phyloP scores from a whole-genome alignment of 1,139 yeast species.

The Yarrowia galli region DNA sequence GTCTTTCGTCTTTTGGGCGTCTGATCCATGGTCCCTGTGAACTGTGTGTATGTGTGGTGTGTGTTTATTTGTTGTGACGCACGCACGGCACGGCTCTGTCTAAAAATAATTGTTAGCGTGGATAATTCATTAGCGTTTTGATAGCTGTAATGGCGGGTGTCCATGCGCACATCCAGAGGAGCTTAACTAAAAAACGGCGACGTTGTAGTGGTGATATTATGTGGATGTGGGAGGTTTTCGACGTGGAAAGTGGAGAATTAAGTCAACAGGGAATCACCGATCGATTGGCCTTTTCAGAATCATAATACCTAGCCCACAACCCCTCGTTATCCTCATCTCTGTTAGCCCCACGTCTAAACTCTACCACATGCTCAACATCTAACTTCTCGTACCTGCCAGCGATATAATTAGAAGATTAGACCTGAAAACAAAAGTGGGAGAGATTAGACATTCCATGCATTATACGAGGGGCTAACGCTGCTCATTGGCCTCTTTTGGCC shows the following conservation, averaged over 20 bases:
- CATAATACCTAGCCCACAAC: not conserved
- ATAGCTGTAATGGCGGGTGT: conserved; percentile 19
- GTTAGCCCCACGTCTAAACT: not conserved
- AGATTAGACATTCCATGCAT: conserved; percentile 24
- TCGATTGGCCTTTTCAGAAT: not conserved
- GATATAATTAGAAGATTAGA: conserved; percentile 21
- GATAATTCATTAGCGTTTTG: not conserved
- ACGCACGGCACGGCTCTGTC: conserved; percentile 15
- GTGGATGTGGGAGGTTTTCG: too few relatives aligned
- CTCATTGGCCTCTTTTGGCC: not conserved
- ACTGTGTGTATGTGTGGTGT: not conserved
- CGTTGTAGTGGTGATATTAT: not conserved
- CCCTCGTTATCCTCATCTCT: not conserved
- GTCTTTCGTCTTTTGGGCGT: conserved; percentile 20
- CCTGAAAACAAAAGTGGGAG: not conserved
- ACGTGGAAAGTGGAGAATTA: too few relatives aligned
- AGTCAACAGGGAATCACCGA: too few relatives aligned
- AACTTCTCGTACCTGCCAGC: not conserved
- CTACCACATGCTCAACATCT: not conserved
- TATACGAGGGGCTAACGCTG: conserved; percentile 22
- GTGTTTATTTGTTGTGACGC: conserved; percentile 4
- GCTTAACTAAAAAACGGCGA: not conserved
- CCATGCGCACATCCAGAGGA: not conserved
- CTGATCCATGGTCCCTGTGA: conserved; percentile 14
- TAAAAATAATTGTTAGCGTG: conserved; percentile 19